Base-by-base conservation (phyloP, 2,329 filamentous ascomycete genomes). In the Colletotrichum nymphaeae region DNA sequence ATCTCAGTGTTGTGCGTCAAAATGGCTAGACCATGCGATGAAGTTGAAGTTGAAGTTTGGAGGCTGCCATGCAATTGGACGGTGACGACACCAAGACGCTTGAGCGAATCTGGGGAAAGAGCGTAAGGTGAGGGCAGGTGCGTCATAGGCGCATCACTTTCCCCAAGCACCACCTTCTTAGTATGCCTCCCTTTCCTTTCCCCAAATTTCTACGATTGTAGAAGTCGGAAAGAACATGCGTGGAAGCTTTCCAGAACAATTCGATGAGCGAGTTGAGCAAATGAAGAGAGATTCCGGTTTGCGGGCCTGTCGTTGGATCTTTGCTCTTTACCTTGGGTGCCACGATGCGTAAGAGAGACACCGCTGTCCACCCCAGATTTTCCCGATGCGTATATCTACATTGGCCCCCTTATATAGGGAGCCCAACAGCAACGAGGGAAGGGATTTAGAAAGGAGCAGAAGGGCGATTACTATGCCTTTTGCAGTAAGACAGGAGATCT, bases 101-200 rank as follows among this genome's bases (percentile, higher is more conserved):
- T 42, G 37, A 42, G 53, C 5, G 24, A 24, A 14, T 26, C 53
- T 3, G 42, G 42, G 42, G 19, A 49, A 8, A 22, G 42, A 11
- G 14, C 63, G 35, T 6, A 5, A 3, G 35, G 5, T 16, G 1
- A 7, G 14, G 30, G 52, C 28, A 42, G 60, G 30, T 65, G 63
- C 63, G 63, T 65, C 63, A 65, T 65, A 65, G 22, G 52, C 57
- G 52, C 63, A 65, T 65, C 63, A 65, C 32, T 11, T 24, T 55
- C 9, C 8, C 52, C 52, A 19, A 42, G 37, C 37, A 3, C 2
- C 5, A 42, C 16, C 16, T 16, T 19, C 5, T 42, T 8, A 7
- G 5, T 7, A 42, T 42, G 5, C 42, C 42, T 49, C 42, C 19
- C 19, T 49, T 49, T 49, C 8, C 42, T 22, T 8, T 19, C 37